Evolutionary conservation across 2,329 filamentous ascomycete species (phyloP).

Genomic region (Dothideomycetes sp.): DNA sequence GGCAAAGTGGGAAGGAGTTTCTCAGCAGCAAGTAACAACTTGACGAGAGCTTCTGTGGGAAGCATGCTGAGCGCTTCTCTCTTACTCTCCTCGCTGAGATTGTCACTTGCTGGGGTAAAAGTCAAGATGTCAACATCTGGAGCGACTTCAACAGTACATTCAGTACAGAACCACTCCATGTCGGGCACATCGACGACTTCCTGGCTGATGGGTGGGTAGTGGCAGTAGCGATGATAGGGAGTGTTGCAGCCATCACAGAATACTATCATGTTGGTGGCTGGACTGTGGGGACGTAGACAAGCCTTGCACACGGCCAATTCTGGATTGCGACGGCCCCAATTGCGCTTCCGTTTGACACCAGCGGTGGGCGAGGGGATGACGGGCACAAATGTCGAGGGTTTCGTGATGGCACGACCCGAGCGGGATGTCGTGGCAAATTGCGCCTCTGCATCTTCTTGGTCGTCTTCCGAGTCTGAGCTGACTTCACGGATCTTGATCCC

Average conservation of each 20-base stretch:
- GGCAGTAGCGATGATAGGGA: conserved; percentile 74
- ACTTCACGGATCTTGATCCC: conserved; percentile 20
- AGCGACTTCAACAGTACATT: conserved; percentile 47
- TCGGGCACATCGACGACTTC: conserved; percentile 57
- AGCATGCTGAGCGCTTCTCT: conserved; percentile 44
- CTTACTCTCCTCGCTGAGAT: conserved; percentile 30
- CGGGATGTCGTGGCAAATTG: conserved; percentile 59
- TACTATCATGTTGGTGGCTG: conserved; percentile 68
- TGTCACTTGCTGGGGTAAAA: conserved; percentile 32
- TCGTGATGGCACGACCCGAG: conserved; percentile 63
- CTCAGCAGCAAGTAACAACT: conserved; percentile 54
- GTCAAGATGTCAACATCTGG: conserved; percentile 31
- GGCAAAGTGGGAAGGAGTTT: conserved; percentile 55
- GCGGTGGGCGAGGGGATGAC: conserved; percentile 38
- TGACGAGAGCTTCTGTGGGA: conserved; percentile 52
- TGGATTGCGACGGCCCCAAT: conserved; percentile 43
- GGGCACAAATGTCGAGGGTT: conserved; percentile 55
- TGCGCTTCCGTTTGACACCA: conserved; percentile 46
- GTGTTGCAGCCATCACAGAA: conserved; percentile 76
- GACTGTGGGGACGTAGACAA: conserved; percentile 64
- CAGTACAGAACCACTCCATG: conserved; percentile 61
- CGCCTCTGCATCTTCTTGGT: conserved; percentile 30
- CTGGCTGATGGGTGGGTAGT: conserved; percentile 64
- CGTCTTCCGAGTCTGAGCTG: conserved; percentile 26
- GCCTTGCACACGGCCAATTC: conserved; percentile 59